A percentile compares a stretch with the other conserved stretches of the same genome.
These are phyloP conservation scores for Apostasia ramifera DNA, from an alignment of 106 monocot species.

Conservation along the genomic window DNA sequence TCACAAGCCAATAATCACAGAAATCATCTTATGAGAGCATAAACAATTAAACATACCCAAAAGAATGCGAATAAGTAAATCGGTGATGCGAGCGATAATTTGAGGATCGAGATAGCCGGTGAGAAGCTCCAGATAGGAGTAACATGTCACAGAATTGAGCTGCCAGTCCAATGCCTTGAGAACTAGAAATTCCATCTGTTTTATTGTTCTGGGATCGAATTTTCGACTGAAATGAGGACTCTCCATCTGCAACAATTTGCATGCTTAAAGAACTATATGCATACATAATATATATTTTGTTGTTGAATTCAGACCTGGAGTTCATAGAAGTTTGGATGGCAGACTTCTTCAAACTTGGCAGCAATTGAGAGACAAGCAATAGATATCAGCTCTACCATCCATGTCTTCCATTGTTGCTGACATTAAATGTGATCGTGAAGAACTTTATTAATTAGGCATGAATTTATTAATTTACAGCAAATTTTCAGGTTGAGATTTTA, in stretches of 20 bases:
- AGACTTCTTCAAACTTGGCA: conserved; percentile 62
- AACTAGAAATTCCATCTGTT: conserved; percentile 60
- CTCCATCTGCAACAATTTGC: conserved; percentile 27
- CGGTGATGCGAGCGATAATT: conserved; percentile 2
- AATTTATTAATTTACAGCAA: background rate
- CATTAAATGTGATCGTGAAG: background rate
- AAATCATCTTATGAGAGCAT: background rate
- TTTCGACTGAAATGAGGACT: conserved; percentile 26
- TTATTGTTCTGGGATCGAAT: conserved; percentile 42
- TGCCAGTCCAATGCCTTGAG: conserved; percentile 73
- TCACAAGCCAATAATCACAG: background rate
- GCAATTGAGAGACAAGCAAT: conserved; percentile 68
- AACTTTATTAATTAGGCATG: background rate
- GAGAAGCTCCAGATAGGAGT: conserved; percentile 44
- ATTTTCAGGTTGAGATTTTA: background rate
- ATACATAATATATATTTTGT: too few species aligned
- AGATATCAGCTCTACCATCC: conserved; percentile 77
- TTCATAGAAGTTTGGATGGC: conserved; percentile 38
- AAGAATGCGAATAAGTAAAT: conserved; percentile 33
- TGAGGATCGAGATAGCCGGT: background rate
- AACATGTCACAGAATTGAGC: conserved; percentile 51
- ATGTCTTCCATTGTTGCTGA: conserved; percentile 54
- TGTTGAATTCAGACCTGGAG: conserved; percentile 23
- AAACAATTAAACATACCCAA: conserved; percentile 18
- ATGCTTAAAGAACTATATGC: background rate